Evolutionary conservation across 2,329 filamentous ascomycete species (phyloP).

Genomic region (Daldinia eschscholtzii): DNA sequence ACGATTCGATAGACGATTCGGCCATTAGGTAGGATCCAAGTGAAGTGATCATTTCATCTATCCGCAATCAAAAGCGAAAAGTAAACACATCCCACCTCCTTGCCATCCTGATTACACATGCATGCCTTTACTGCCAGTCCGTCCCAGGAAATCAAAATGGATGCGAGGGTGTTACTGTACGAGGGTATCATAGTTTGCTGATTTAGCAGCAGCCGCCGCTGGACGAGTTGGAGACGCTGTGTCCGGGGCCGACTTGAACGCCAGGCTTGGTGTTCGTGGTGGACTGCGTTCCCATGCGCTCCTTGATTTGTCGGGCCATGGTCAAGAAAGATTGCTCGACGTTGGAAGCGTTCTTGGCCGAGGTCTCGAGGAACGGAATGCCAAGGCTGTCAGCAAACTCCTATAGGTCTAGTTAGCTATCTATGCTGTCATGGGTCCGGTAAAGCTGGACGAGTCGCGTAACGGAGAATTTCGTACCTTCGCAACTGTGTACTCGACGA

Average conservation of each 20-base stretch:
- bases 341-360: slow-evolving; percentile 99
- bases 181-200: slow-evolving; percentile 51
- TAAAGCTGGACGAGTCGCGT: slow-evolving; percentile 13
- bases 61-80: slow-evolving; percentile 47
- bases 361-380: slow-evolving; percentile 99
- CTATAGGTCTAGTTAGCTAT: slow-evolving; percentile 61
- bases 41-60: slow-evolving; percentile 50
- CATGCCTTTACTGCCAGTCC: slow-evolving; percentile 48
- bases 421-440: slow-evolving; percentile 8
- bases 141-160: slow-evolving; percentile 48
- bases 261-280: slow-evolving; percentile 98
- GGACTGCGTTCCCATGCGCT: slow-evolving; percentile 97
- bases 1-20: slow-evolving; percentile 38
- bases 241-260: slow-evolving; percentile 94
- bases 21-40: slow-evolving; percentile 47
- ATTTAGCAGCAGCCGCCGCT: slow-evolving; percentile 91
- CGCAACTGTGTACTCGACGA: slow-evolving; percentile 98
- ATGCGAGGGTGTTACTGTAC: slow-evolving; percentile 42
- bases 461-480: slow-evolving; percentile 75
- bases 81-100: slow-evolving; percentile 46
- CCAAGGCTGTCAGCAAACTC: slow-evolving; percentile 99
- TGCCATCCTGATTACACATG: slow-evolving; percentile 47
- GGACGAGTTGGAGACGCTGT: slow-evolving; percentile 89
- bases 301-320: slow-evolving; percentile 99
- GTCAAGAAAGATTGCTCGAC: slow-evolving; percentile 99